These are phyloP conservation scores for Cinnamomum chago DNA, from an alignment of 164 flowering plant species.

Conservation along the genomic window DNA sequence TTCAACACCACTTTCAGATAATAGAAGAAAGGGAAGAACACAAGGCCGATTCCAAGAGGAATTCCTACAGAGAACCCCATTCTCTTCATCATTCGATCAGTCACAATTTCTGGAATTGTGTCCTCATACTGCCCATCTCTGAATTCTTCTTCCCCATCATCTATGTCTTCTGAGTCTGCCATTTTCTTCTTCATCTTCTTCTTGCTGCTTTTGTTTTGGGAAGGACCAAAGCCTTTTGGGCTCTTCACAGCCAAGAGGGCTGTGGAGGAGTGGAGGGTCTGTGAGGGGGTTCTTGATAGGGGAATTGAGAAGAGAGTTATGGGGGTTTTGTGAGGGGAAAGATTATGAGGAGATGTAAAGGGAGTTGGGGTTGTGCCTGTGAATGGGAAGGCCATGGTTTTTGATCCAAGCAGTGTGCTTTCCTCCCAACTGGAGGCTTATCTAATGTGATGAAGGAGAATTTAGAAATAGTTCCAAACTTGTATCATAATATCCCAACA, in stretches of 20 bases:
- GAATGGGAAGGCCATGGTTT: conserved; percentile 6
- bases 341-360: neutral
- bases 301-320: neutral
- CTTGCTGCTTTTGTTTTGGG: conserved; percentile 20
- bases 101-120: conserved; percentile 82
- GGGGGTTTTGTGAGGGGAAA: neutral
- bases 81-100: conserved; percentile 81
- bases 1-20: conserved; percentile 80
- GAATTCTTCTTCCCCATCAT: conserved; percentile 21
- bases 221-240: conserved; percentile 73
- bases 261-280: neutral
- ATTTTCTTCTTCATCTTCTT: conserved; percentile 18
- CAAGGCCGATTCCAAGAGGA: conserved; percentile 67
- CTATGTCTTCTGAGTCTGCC: neutral
- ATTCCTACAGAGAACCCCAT: conserved; percentile 77
- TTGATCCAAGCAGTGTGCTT: neutral
- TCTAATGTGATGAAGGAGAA: too few species aligned
- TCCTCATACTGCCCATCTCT: conserved; percentile 40
- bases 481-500: too few species aligned
- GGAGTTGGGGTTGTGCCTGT: conserved; percentile 3
- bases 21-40: conserved; percentile 89
- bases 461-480: too few species aligned
- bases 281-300: neutral
- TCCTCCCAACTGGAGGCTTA: neutral
- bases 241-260: conserved; percentile 32